phyloP scores from a whole-genome alignment of 2,329 filamentous ascomycete species.

The Macroventuria anomochaeta region DNA sequence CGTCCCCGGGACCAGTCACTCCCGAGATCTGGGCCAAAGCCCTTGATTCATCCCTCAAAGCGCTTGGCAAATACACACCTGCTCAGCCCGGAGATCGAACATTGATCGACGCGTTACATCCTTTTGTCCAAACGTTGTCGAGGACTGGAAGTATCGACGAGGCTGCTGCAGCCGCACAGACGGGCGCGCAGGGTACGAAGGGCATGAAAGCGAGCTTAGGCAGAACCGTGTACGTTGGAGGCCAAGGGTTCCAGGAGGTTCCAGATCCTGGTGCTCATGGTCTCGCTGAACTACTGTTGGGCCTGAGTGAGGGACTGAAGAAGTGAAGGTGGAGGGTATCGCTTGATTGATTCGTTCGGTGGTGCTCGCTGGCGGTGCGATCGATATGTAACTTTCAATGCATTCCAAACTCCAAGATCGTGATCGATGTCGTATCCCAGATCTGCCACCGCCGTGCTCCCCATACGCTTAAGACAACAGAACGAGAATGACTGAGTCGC shows the following conservation, averaged over 20 bases:
- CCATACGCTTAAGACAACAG: slow-evolving; percentile 69
- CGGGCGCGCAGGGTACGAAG: slow-evolving; percentile 83
- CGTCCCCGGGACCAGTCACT: slow-evolving; percentile 54
- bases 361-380: slow-evolving; percentile 30
- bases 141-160: slow-evolving; percentile 70
- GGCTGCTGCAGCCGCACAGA: slow-evolving; percentile 76
- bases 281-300: slow-evolving; percentile 83
- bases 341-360: slow-evolving; percentile 39
- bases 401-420: slow-evolving; percentile 35
- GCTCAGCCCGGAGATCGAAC: slow-evolving; percentile 89
- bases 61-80: slow-evolving; percentile 81
- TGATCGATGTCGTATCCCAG: slow-evolving; percentile 20
- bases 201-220: slow-evolving; percentile 91
- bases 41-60: slow-evolving; percentile 68
- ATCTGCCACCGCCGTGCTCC: slow-evolving; percentile 19
- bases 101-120: slow-evolving; percentile 84
- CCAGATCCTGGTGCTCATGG: slow-evolving; percentile 78
- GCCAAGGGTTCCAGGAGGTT: slow-evolving; percentile 73
- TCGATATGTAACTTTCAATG: slow-evolving; percentile 45
- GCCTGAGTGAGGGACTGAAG: slow-evolving; percentile 67
- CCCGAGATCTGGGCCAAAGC: slow-evolving; percentile 68
- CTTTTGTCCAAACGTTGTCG: slow-evolving; percentile 78
- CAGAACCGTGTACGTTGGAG: slow-evolving; percentile 78
- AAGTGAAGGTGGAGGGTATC: slow-evolving; percentile 40
- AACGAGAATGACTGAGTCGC: slow-evolving; percentile 87